A percentile compares a stretch with the other conserved stretches of the same genome.
Evolutionary conservation across 1,139 yeast species (phyloP).

Genomic region (Taphrina deformans): DNA sequence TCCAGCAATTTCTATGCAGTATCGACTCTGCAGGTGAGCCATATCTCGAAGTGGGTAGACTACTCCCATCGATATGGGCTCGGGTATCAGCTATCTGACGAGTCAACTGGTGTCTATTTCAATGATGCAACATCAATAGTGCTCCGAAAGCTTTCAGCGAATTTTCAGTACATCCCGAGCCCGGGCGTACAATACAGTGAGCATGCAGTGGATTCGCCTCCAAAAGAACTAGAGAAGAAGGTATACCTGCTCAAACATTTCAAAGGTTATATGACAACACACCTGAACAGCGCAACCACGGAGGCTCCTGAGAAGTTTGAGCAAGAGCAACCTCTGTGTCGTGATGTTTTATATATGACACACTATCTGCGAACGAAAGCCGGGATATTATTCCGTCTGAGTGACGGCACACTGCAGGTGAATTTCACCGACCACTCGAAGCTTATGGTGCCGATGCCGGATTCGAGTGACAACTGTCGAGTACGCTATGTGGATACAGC

Average conservation of each 20-base stretch:
- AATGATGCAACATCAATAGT: slow-evolving; percentile 79
- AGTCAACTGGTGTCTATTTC: slow-evolving; percentile 88
- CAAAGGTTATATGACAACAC: slow-evolving; percentile 45
- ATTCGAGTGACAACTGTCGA: neutral
- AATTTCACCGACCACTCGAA: slow-evolving; percentile 26
- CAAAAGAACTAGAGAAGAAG: slow-evolving; percentile 59
- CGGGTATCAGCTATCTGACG: slow-evolving; percentile 86
- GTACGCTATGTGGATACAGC: slow-evolving; percentile 14
- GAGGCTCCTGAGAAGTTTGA: neutral
- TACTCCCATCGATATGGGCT: slow-evolving; percentile 95
- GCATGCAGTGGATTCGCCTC: slow-evolving; percentile 46
- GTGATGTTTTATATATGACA: slow-evolving; percentile 61
- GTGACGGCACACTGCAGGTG: slow-evolving; percentile 81
- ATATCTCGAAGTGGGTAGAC: slow-evolving; percentile 96
- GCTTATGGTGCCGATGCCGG: slow-evolving; percentile 12
- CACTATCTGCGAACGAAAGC: slow-evolving; percentile 76
- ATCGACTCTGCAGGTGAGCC: neutral
- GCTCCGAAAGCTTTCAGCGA: slow-evolving; percentile 62
- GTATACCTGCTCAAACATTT: slow-evolving; percentile 81
- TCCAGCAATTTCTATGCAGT: neutral
- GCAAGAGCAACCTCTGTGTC: neutral
- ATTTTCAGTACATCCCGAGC: slow-evolving; percentile 56
- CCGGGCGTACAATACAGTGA: slow-evolving; percentile 51
- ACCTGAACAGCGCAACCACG: slow-evolving; percentile 36
- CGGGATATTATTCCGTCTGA: slow-evolving; percentile 87